Conservation (phyloP, 768 basidiomycete species). For the Suillus fuscotomentosus region DNA sequence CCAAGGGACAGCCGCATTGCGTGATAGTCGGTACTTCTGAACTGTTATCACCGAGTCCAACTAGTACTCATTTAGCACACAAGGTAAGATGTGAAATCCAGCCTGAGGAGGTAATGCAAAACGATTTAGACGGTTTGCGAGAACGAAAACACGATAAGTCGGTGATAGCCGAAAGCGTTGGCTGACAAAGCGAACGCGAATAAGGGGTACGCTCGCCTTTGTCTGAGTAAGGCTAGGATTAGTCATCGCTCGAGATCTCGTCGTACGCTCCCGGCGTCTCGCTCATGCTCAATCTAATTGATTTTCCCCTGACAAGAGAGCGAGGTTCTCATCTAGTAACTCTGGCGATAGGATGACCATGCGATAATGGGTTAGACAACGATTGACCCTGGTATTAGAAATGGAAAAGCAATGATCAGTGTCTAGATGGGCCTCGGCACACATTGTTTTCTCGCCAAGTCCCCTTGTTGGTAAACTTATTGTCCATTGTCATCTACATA, state of each 20-base stretch:
- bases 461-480: background rate
- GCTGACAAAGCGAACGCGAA: too few species aligned
- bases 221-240: background rate
- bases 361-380: background rate
- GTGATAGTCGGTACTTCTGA: background rate
- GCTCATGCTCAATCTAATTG: background rate
- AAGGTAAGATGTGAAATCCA: background rate
- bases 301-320: background rate
- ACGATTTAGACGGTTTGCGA: too few species aligned
- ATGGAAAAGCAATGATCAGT: background rate
- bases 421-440: background rate
- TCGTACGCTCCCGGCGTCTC: background rate
- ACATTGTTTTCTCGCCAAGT: background rate
- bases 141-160: too few species aligned
- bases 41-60: background rate
- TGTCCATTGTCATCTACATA: too few species aligned
- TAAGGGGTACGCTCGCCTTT: too few species aligned
- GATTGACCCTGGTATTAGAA: background rate
- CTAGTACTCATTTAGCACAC: background rate
- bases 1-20: background rate
- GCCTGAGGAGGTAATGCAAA: too few species aligned
- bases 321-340: background rate
- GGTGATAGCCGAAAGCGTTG: too few species aligned
- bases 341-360: background rate
- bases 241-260: background rate